Evolutionary conservation across 768 basidiomycete genomes (phyloP), one percentile per base, ranked within the genome.

Genomic region (Suillus placidus): DNA sequence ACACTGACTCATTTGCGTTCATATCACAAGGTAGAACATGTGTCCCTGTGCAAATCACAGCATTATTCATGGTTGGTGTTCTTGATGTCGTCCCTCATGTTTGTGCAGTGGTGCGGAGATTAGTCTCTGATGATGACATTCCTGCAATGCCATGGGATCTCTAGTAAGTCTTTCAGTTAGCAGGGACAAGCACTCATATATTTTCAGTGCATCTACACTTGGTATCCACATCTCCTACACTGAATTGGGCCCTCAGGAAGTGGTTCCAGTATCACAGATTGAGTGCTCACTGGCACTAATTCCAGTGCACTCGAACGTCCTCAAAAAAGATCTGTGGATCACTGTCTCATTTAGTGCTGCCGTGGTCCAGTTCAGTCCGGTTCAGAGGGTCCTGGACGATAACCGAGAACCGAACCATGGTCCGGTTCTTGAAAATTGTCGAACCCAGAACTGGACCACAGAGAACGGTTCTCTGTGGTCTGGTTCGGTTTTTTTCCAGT

Each of bases 81-180:
- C 45, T 49, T 16, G 20, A 38, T n/a, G 10, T 30, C 1, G 8
- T 26, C 9, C 43, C 37, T 56, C 45, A 32, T 20, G 43, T 32
- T 51, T 62, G 61, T 35, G 43, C 30, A 14, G 35, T 62, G 7
- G 35, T 62, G 10, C 12, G 16, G 47, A 42, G 49, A 32, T 32
- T 62, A 32, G 30, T 38, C 4, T 26, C 45, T 47, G 61, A 49
- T 26, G 16, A 37, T 47, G 12, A 62, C 35, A 34, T 62, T 26
- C 61, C 61, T 26, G 35, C 49, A 37, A 47, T 62, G 61, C 61
- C 61, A 23, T 62, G 61, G 61, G 49, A 52, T n/a, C 61, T 56
- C 37, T 54, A 56, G 61, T 62, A 62, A 62, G 61, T 62, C 9
- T 34, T 51, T 34, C 2, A 2, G 20, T 47, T 47, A 34, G 30